Conservation (phyloP, 1,139 yeast species). For the Pneumocystis sp. region DNA sequence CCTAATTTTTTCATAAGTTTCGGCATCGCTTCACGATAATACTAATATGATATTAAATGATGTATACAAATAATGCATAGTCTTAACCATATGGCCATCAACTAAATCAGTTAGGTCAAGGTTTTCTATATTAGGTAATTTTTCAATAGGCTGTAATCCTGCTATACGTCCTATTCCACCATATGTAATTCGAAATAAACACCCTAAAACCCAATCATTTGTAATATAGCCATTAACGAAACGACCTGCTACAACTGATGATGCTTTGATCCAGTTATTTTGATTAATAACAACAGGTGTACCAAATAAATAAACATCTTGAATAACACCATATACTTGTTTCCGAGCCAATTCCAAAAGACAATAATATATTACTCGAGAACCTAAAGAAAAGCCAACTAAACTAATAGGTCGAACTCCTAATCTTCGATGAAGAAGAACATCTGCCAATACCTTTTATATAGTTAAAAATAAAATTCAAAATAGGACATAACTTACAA, state of each 20-base stretch:
- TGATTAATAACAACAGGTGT: conserved; percentile 69
- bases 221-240: conserved; percentile 82
- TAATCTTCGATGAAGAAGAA: conserved; percentile 67
- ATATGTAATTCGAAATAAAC: conserved; percentile 84
- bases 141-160: conserved; percentile 67
- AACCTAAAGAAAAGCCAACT: conserved; percentile 88
- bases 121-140: conserved; percentile 55
- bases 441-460: conserved; percentile 67
- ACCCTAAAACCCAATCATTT: conserved; percentile 94
- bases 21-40: conserved; percentile 82
- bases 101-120: conserved; percentile 74
- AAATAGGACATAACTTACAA: conserved; percentile 2
- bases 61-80: background rate
- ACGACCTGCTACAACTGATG: conserved; percentile 79
- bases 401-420: conserved; percentile 88
- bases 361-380: conserved; percentile 84
- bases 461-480: background rate
- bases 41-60: background rate
- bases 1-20: conserved; percentile 50
- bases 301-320: conserved; percentile 79
- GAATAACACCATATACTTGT: conserved; percentile 79
- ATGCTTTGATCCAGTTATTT: conserved; percentile 64
- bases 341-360: conserved; percentile 68
- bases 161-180: conserved; percentile 87
- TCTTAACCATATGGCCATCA: conserved; percentile 77